Base-by-base conservation (phyloP, 176 grass and related monocot species). In the Ensete ventricosum region DNA sequence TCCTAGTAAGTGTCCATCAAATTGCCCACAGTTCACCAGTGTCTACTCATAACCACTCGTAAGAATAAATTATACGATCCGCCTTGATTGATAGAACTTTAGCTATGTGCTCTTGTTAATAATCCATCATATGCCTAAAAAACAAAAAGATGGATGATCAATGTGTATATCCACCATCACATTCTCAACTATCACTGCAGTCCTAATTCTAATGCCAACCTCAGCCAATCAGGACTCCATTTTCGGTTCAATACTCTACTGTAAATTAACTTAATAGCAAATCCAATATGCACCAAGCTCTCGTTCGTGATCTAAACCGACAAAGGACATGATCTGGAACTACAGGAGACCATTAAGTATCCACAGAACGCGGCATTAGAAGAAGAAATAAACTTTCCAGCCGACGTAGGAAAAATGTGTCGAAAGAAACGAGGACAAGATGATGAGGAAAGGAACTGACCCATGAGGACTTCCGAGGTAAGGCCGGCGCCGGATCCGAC, bases 391-490 rank as follows among this genome's bases (percentile, higher is more conserved):
- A 26, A 0, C 16, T 29, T 67, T 67, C 4, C 26, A 67, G 64
- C 26, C 12, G 64, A 34, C 2, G 29, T 34, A 66, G 11, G 29
- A 34, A 11, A 67, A 67, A 67, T 29, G 12, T 29, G 2, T 9
- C 24, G 8, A 1, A 9, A 20, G 58, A 62, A 62, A 62, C 1
- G 1, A 20, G 9, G n/a, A 62, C n/a, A 20, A 73, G 50, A 8
- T 24, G 62, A 53, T 14, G 52, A 80, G 3, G 55, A 54, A 57
- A 27, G n/a, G 52, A 49, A 78, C 88, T 84, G 55, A 98, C 95
- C 95, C 95, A 94, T 94, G 29, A 89, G 88, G 24, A 90, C 86
- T 84, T 99, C 95, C 57, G 90, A 99, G 85, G 90, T 88, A 69
- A 98, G 95, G 57, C 86, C 86, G 59, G 90, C 64, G 51, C 95